Conservation (phyloP, 129 eudicot genomes). For the Smallanthus sonchifolius region DNA sequence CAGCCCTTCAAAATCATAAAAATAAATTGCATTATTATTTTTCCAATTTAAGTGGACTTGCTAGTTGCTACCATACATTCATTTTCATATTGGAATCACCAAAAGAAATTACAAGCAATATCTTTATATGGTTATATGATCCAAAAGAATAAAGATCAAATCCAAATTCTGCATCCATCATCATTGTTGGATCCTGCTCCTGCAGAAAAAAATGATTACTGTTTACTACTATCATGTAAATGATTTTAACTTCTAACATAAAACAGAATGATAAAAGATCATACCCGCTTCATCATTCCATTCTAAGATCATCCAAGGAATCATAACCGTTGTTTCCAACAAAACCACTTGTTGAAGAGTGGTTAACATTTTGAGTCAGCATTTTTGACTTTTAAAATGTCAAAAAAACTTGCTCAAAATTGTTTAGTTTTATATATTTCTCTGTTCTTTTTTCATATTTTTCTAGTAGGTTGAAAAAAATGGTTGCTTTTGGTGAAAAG, state of each 20-base stretch:
- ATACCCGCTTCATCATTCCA: slow-evolving; percentile 82
- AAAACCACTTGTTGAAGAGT: slow-evolving; percentile 35
- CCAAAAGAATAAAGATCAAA: too few species aligned
- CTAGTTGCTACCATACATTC: not conserved
- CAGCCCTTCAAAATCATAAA: slow-evolving; percentile 43
- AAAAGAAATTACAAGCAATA: not conserved
- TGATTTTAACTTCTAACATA: not conserved
- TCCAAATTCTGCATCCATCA: too few species aligned
- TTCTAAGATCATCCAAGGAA: slow-evolving; percentile 79
- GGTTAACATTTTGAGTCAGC: not conserved
- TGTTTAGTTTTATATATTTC: not conserved
- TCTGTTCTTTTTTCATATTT: not conserved
- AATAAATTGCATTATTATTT: not conserved
- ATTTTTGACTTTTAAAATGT: not conserved
- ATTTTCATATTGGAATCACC: not conserved
- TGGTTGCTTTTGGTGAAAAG: not conserved
- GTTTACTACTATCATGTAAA: not conserved
- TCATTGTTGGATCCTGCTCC: too few species aligned
- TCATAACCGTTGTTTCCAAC: slow-evolving; percentile 47
- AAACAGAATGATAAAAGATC: slow-evolving; percentile 13
- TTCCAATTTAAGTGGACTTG: not conserved
- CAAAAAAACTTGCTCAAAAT: not conserved
- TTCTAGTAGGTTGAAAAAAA: not conserved
- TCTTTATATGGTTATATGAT: not conserved
- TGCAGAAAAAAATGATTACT: too few species aligned